These are phyloP conservation scores for Trichomonascus vanleenenianus DNA, from an alignment of 805 yeast genomes.

Conservation along the genomic window DNA sequence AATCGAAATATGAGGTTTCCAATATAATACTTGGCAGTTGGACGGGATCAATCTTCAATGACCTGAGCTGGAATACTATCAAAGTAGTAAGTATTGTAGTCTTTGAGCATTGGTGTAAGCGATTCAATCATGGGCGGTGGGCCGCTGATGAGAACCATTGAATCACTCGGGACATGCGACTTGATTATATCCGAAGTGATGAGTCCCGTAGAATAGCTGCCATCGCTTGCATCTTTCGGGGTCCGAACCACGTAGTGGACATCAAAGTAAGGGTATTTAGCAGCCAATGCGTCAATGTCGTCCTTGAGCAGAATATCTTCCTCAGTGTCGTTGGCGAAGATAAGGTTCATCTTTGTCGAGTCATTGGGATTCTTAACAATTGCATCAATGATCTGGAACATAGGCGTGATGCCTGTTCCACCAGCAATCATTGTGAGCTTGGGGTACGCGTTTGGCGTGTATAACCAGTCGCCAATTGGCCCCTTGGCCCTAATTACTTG, in stretches of 20 bases:
- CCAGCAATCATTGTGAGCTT: constrained; percentile 89
- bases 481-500: constrained; percentile 62
- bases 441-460: constrained; percentile 68
- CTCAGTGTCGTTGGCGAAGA: constrained; percentile 76
- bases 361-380: constrained; percentile 72
- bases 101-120: constrained; percentile 24
- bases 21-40: too few relatives aligned
- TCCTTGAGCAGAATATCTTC: constrained; percentile 73
- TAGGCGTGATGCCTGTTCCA: constrained; percentile 93
- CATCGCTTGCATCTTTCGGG: constrained; percentile 58
- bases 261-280: constrained; percentile 38
- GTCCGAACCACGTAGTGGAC: constrained; percentile 57
- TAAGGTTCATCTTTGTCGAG: constrained; percentile 60
- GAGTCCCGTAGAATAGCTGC: constrained; percentile 77
- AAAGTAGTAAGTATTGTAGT: too few relatives aligned
- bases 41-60: too few relatives aligned
- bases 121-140: constrained; percentile 85
- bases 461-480: constrained; percentile 84
- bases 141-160: constrained; percentile 79
- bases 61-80: too few relatives aligned
- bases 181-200: constrained; percentile 67
- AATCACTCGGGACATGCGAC: constrained; percentile 50
- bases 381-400: constrained; percentile 76
- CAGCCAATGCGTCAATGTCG: constrained; percentile 64
- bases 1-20: too few relatives aligned